phyloP scores from a whole-genome alignment of 805 yeast species.

The Naumovozyma baii region DNA sequence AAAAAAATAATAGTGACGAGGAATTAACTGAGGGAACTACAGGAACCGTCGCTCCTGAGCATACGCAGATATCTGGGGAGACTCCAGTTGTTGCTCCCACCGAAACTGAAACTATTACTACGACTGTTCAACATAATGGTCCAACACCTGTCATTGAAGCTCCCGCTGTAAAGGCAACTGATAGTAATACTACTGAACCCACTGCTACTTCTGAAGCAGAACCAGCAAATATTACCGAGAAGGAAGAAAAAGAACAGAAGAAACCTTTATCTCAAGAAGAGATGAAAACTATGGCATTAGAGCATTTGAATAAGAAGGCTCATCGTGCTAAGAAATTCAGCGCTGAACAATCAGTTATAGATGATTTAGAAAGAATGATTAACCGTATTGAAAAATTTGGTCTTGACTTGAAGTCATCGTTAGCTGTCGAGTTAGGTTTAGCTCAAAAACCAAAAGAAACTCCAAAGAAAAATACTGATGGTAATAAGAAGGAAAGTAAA shows the following conservation, averaged over 20 bases:
- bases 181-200: conserved; percentile 4
- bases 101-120: conserved; percentile 1
- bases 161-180: not conserved
- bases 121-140: not conserved
- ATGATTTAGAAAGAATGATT: conserved; percentile 46
- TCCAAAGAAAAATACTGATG: not conserved
- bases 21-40: not conserved
- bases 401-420: conserved; percentile 51
- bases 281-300: conserved; percentile 57
- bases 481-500: conserved; percentile 1
- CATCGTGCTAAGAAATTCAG: conserved; percentile 74
- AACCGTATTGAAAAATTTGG: conserved; percentile 69
- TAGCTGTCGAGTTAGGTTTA: conserved; percentile 59
- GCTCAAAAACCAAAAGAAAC: conserved; percentile 23
- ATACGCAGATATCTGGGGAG: conserved; percentile 1
- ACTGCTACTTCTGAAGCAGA: conserved; percentile 4
- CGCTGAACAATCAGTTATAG: conserved; percentile 49
- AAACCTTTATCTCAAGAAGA: conserved; percentile 50
- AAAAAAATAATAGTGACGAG: conserved; percentile 3
- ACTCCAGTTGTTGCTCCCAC: conserved; percentile 9
- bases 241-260: conserved; percentile 4
- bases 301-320: conserved; percentile 55
- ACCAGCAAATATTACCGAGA: not conserved
- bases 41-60: conserved; percentile 1
- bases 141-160: not conserved